These are phyloP conservation scores for Petrea volubilis DNA, from an alignment of 257 asterid genomes.

Conservation along the genomic window DNA sequence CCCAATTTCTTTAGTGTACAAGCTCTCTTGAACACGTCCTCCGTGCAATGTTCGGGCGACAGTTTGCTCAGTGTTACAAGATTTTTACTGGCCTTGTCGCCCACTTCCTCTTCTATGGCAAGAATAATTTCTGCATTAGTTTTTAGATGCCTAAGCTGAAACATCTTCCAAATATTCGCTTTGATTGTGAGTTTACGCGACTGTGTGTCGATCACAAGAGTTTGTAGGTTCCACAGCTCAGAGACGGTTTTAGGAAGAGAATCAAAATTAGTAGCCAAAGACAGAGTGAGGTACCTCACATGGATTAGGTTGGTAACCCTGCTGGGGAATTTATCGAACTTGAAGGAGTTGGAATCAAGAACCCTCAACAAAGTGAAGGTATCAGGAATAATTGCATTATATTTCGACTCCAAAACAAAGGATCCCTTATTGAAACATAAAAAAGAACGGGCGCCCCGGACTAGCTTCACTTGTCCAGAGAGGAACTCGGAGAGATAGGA, in stretches of 20 bases:
- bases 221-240: constrained; percentile 37
- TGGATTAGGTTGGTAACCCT: constrained; percentile 27
- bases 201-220: constrained; percentile 25
- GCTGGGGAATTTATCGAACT: constrained; percentile 24
- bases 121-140: constrained; percentile 35
- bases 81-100: background rate
- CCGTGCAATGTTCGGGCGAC: constrained; percentile 28
- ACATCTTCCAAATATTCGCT: constrained; percentile 33
- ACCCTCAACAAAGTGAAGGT: constrained; percentile 36
- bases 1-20: constrained; percentile 25
- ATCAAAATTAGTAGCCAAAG: background rate
- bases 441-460: constrained; percentile 41
- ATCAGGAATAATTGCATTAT: constrained; percentile 14
- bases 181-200: background rate
- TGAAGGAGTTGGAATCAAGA: constrained; percentile 32
- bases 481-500: constrained; percentile 39
- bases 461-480: constrained; percentile 14
- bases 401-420: background rate
- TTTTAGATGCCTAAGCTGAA: constrained; percentile 38
- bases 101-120: too few relatives aligned
- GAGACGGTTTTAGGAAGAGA: constrained; percentile 32
- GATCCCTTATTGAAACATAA: constrained; percentile 9
- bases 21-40: constrained; percentile 8
- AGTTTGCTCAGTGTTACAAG: constrained; percentile 34
- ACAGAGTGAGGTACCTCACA: constrained; percentile 40